phyloP scores from a whole-genome alignment of 805 yeast genomes.

The Blastobotrys chiropterorum region DNA sequence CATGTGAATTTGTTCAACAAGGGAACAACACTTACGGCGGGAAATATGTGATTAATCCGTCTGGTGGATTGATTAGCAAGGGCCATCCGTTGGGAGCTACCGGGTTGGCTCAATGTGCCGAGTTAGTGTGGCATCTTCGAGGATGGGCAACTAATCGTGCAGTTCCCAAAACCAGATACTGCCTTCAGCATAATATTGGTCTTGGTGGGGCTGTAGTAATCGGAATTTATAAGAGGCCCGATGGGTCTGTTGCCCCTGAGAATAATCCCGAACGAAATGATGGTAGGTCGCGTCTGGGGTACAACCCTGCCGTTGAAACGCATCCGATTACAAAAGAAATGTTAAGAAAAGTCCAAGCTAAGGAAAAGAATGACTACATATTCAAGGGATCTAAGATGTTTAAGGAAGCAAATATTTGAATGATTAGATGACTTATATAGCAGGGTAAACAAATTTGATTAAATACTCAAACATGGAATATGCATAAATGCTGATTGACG shows the following conservation, averaged over 20 bases:
- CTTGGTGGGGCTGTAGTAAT: slow-evolving; percentile 24
- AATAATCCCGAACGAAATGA: slow-evolving; percentile 10
- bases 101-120: slow-evolving; percentile 24
- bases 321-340: slow-evolving; percentile 12
- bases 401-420: background rate
- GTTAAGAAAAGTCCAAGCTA: slow-evolving; percentile 13
- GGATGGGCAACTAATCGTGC: slow-evolving; percentile 24
- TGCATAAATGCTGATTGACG: too few relatives aligned
- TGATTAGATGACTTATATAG: too few relatives aligned
- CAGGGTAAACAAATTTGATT: too few relatives aligned
- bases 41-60: slow-evolving; percentile 23
- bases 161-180: slow-evolving; percentile 17
- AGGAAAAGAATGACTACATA: background rate
- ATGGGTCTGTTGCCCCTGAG: slow-evolving; percentile 15
- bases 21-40: slow-evolving; percentile 24
- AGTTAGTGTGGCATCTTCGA: slow-evolving; percentile 24
- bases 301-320: slow-evolving; percentile 23
- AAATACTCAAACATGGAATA: too few relatives aligned
- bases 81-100: slow-evolving; percentile 28
- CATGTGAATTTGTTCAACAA: slow-evolving; percentile 18
- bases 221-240: slow-evolving; percentile 20
- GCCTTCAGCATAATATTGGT: slow-evolving; percentile 24
- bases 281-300: slow-evolving; percentile 21
- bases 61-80: slow-evolving; percentile 24
- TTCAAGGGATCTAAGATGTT: background rate